phyloP scores from a whole-genome alignment of 331 rosid species.

The Acacia pycnantha region DNA sequence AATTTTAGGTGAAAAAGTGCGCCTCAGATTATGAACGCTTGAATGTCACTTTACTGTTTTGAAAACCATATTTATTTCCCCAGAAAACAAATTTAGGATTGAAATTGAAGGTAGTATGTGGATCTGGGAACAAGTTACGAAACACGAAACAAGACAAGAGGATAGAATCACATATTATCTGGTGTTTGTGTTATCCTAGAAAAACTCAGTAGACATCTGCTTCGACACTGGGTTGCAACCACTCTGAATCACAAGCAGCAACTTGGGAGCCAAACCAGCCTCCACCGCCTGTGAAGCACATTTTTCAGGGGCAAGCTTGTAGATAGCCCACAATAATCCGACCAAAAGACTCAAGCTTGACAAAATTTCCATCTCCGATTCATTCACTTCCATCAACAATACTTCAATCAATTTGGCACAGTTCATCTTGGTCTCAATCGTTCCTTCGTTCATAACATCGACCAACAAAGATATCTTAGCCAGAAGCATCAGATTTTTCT shows the following conservation, averaged over 20 bases:
- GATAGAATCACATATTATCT: slow-evolving; percentile 21
- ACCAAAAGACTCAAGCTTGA: slow-evolving; percentile 72
- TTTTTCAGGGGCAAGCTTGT: slow-evolving; percentile 78
- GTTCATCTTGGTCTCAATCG: slow-evolving; percentile 78
- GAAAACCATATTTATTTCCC: background rate
- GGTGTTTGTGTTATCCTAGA: background rate
- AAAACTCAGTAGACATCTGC: slow-evolving; percentile 79
- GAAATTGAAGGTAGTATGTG: background rate
- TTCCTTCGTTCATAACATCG: slow-evolving; percentile 81
- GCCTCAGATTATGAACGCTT: background rate
- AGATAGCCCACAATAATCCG: slow-evolving; percentile 78
- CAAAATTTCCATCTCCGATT: slow-evolving; percentile 37
- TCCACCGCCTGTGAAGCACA: slow-evolving; percentile 75
- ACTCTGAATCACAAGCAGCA: slow-evolving; percentile 86
- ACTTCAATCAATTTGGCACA: slow-evolving; percentile 59
- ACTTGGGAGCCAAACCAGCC: slow-evolving; percentile 86
- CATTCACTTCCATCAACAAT: slow-evolving; percentile 44
- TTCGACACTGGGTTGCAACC: slow-evolving; percentile 76
- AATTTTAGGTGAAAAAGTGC: background rate
- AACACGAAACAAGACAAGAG: slow-evolving; percentile 4
- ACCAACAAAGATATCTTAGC: slow-evolving; percentile 62
- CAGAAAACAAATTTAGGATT: background rate
- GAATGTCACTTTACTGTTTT: background rate
- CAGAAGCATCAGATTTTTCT: slow-evolving; percentile 55
- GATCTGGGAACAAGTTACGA: slow-evolving; percentile 8